These are phyloP conservation scores for Lophium mytilinum DNA, from an alignment of 495 filamentous ascomycete genomes.

Conservation along the genomic window DNA sequence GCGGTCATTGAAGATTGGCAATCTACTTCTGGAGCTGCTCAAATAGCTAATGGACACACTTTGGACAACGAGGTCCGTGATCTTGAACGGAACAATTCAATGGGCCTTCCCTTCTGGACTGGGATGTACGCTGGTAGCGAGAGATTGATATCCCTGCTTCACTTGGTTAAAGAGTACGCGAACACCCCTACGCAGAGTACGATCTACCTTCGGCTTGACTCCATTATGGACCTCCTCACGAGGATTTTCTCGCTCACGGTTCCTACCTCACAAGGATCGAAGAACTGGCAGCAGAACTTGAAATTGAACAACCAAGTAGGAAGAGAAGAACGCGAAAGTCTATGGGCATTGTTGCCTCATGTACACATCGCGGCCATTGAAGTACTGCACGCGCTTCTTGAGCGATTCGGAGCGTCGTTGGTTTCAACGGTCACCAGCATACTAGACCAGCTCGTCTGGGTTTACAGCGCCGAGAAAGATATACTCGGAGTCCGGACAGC, in stretches of 20 bases:
- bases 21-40: slow-evolving; percentile 39
- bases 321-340: slow-evolving; percentile 66
- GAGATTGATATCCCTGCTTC: slow-evolving; percentile 54
- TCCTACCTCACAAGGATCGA: slow-evolving; percentile 35
- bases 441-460: slow-evolving; percentile 59
- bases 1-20: slow-evolving; percentile 72
- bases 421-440: slow-evolving; percentile 49
- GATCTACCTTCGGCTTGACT: slow-evolving; percentile 56
- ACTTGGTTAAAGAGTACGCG: slow-evolving; percentile 48
- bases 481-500: slow-evolving; percentile 44
- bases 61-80: slow-evolving; percentile 36
- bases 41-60: slow-evolving; percentile 16
- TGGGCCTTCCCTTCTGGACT: slow-evolving; percentile 58
- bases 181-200: slow-evolving; percentile 48
- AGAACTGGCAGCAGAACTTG: slow-evolving; percentile 24
- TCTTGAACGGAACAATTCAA: slow-evolving; percentile 28
- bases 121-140: slow-evolving; percentile 65
- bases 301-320: slow-evolving; percentile 59
- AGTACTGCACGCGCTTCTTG: slow-evolving; percentile 45
- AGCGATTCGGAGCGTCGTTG: slow-evolving; percentile 46
- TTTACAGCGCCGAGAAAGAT: slow-evolving; percentile 52
- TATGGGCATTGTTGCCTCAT: slow-evolving; percentile 62
- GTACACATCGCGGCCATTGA: slow-evolving; percentile 62
- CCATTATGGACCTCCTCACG: slow-evolving; percentile 55
- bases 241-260: slow-evolving; percentile 60